A percentile compares a stretch with the other conserved stretches of the same genome.
Evolutionary conservation across 495 filamentous ascomycete genomes (phyloP).

Genomic region (Clavariopsis aquatica): DNA sequence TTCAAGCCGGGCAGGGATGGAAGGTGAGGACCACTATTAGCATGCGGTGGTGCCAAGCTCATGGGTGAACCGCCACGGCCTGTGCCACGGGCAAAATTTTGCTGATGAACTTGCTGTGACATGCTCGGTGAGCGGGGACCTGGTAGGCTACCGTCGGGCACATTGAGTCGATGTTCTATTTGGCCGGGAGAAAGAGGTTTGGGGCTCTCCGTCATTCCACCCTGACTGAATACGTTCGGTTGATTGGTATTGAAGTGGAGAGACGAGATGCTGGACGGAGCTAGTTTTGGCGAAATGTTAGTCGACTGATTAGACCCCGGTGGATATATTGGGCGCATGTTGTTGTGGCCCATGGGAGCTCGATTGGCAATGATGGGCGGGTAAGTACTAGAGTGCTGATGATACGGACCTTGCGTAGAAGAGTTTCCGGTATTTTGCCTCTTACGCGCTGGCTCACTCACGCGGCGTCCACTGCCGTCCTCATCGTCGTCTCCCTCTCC

Average conservation of each 20-base stretch:
- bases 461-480: constrained; percentile 38
- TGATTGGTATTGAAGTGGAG: constrained; percentile 34
- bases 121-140: constrained; percentile 71
- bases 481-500: constrained; percentile 69
- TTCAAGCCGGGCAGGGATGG: constrained; percentile 39
- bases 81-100: constrained; percentile 60
- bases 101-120: constrained; percentile 66
- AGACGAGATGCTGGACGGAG: constrained; percentile 36
- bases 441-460: constrained; percentile 68
- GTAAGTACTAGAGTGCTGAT: constrained; percentile 72
- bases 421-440: constrained; percentile 55
- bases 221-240: constrained; percentile 65
- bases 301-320: constrained; percentile 34
- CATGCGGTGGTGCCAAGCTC: constrained; percentile 41
- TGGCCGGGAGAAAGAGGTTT: constrained; percentile 80
- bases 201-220: constrained; percentile 79
- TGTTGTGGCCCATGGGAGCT: constrained; percentile 32
- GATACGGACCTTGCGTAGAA: constrained; percentile 49
- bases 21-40: constrained; percentile 50
- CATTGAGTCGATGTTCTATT: constrained; percentile 60
- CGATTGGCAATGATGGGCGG: constrained; percentile 60
- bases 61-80: constrained; percentile 48
- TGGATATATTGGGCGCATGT: constrained; percentile 37
- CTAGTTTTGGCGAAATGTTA: constrained; percentile 36
- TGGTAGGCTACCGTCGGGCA: constrained; percentile 53